These are phyloP conservation scores for Pistacia atlantica DNA, from an alignment of 345 rosid species.

Conservation along the genomic window DNA sequence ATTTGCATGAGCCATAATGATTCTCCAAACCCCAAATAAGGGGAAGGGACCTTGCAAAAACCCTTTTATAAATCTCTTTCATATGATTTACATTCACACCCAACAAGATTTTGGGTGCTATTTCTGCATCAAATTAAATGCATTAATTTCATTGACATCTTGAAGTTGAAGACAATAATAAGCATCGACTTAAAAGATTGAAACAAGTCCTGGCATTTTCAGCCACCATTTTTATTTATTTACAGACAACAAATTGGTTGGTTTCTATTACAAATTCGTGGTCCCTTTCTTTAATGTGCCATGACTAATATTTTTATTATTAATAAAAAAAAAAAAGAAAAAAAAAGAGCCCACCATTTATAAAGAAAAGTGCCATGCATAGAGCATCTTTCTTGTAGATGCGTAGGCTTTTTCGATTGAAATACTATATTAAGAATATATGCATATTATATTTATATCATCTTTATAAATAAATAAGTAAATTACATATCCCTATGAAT, in stretches of 20 bases:
- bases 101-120: neutral
- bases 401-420: neutral
- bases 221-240: neutral
- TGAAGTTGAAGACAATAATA: neutral
- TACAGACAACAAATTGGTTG: neutral
- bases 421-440: neutral
- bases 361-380: neutral
- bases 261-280: neutral
- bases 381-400: neutral
- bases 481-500: neutral
- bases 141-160: neutral
- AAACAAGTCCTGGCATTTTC: neutral
- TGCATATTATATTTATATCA: conserved; percentile 3
- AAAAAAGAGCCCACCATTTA: no score
- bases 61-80: neutral
- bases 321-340: no score
- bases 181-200: neutral
- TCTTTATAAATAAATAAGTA: no score
- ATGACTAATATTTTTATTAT: no score
- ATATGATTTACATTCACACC: neutral
- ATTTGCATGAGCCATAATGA: no score
- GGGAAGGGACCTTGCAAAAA: neutral
- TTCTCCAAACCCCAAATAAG: neutral
- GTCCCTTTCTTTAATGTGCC: neutral
- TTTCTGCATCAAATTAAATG: neutral